Base-by-base conservation (phyloP, 2,329 filamentous ascomycete genomes). In the Apiospora arundinis region DNA sequence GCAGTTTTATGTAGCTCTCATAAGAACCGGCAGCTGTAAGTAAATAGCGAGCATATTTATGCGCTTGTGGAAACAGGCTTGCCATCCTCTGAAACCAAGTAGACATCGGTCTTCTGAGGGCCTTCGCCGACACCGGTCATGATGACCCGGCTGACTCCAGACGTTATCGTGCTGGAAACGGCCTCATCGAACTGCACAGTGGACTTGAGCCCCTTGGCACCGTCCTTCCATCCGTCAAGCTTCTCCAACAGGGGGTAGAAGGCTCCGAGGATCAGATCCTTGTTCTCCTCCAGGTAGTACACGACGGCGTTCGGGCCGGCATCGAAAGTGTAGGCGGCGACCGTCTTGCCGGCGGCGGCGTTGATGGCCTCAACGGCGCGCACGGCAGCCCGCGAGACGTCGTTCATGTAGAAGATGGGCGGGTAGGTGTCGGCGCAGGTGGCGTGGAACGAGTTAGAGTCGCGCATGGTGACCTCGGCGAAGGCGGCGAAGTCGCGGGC, bases 381-480 rank as follows among this genome's bases (percentile, higher is more conserved):
- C 72, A 99, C 94, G 7, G 95, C 95, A 1, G 95, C 94, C 48
- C 93, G 88, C 25, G 92, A 95, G 21, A 95, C 92, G 80, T 99
- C 96, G 83, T 98, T 99, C 88, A 99, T 92, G 87, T 99, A 99
- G 84, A 97, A 98, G 80, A 99, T 99, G 23, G 97, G 96, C 63
- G 97, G 96, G 84, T 94, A 95, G 1, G 96, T 98, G 81, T 99
- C 96, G 77, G 97, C 86, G 81, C 96, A 98, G 71, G 92, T 94
- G 48, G 96, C 94, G 82, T 99, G 96, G 90, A 99, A 99, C 72
- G 91, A 94, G 85, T 99, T 99, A 80, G 93, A 97, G 81, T 99
- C 96, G 81, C 92, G 92, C 95, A 98, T 99, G 21, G 96, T 97
- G 73, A 98, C 89, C 80, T 93, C 91, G 32, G 92, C 96, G 79